phyloP scores from a whole-genome alignment of 192 early-diverging fungal genomes.

The Coemansia sp. region DNA sequence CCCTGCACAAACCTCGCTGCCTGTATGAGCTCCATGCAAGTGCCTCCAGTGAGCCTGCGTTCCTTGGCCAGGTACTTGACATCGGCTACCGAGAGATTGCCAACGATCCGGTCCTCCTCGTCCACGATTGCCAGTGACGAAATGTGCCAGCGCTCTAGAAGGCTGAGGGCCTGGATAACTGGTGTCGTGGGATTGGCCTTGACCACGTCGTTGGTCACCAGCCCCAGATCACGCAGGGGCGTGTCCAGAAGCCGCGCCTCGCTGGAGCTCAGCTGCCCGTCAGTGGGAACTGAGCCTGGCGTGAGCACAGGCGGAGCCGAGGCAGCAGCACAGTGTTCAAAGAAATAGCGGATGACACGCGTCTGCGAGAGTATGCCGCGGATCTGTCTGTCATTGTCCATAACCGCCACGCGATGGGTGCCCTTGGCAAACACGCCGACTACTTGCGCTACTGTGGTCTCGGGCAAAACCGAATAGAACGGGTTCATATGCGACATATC shows the following conservation, averaged over 20 bases:
- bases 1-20: slow-evolving; percentile 62
- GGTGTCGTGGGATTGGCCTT: slow-evolving; percentile 52
- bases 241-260: slow-evolving; percentile 23
- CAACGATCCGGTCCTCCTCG: slow-evolving; percentile 14
- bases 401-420: slow-evolving; percentile 77
- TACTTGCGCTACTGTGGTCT: slow-evolving; percentile 68
- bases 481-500: slow-evolving; percentile 81
- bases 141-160: slow-evolving; percentile 52
- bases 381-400: slow-evolving; percentile 59
- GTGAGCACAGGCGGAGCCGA: too few species aligned
- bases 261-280: not conserved
- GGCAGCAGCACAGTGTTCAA: slow-evolving; percentile 48
- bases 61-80: slow-evolving; percentile 49
- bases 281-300: slow-evolving; percentile 3
- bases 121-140: slow-evolving; percentile 51
- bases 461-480: slow-evolving; percentile 76
- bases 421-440: slow-evolving; percentile 71
- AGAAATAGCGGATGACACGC: slow-evolving; percentile 63
- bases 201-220: slow-evolving; percentile 59
- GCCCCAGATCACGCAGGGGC: slow-evolving; percentile 53
- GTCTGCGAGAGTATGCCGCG: slow-evolving; percentile 79
- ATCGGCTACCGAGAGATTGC: slow-evolving; percentile 38
- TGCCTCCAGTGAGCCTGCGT: slow-evolving; percentile 52
- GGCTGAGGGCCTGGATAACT: slow-evolving; percentile 64
- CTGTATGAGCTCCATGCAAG: slow-evolving; percentile 63